phyloP scores from a whole-genome alignment of 1,139 yeast species.

The Yamadazyma conglobata region DNA sequence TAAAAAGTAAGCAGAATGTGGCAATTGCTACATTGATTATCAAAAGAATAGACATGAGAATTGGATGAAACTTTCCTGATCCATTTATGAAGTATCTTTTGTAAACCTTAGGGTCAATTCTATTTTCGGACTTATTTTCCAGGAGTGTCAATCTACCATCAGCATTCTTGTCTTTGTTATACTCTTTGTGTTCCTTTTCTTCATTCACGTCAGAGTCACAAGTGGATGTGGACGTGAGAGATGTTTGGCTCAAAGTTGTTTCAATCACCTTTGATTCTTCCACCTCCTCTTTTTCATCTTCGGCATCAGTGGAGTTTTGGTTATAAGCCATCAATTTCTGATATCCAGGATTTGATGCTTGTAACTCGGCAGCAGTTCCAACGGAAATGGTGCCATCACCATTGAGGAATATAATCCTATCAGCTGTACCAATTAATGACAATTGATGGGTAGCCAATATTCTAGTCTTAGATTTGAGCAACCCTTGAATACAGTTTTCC shows the following conservation, averaged over 20 bases:
- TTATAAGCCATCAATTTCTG: constrained; percentile 18
- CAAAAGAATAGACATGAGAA: constrained; percentile 11
- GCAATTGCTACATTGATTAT: constrained; percentile 31
- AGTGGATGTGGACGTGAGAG: constrained; percentile 8
- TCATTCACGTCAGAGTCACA: constrained; percentile 16
- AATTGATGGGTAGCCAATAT: constrained; percentile 47
- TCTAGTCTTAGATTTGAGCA: constrained; percentile 36
- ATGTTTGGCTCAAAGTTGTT: constrained; percentile 5
- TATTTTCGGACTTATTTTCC: constrained; percentile 39
- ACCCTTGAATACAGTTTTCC: constrained; percentile 35
- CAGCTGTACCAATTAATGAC: constrained; percentile 41
- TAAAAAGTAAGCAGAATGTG: constrained; percentile 61
- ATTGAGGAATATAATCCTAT: constrained; percentile 37
- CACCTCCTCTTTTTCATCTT: constrained; percentile 20
- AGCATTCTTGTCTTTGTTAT: constrained; percentile 13
- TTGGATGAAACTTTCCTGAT: constrained; percentile 40
- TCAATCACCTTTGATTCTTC: constrained; percentile 17
- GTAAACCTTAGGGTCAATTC: constrained; percentile 26
- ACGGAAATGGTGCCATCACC: constrained; percentile 37
- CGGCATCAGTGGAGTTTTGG: constrained; percentile 20
- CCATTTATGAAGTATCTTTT: constrained; percentile 54
- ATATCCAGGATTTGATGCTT: constrained; percentile 19
- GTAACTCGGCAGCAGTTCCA: constrained; percentile 39
- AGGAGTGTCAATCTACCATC: constrained; percentile 31
- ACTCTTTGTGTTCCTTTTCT: constrained; percentile 12